Base-by-base conservation (phyloP, 106 monocot species). In the Narthecium ossifragum region DNA sequence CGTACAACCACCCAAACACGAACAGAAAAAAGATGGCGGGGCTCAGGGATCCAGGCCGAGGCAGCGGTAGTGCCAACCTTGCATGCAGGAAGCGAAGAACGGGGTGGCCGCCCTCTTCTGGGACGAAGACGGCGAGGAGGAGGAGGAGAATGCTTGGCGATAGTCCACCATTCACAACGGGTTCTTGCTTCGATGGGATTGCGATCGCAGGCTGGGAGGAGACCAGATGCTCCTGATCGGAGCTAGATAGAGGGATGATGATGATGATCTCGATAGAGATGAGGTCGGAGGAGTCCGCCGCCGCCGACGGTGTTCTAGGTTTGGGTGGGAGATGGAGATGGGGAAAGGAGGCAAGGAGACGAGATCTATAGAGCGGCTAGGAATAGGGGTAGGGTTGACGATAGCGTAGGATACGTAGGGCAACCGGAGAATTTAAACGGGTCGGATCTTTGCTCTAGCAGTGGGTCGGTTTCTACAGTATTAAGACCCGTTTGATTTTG, bases 51-150 rank as follows among this genome's bases (percentile, higher is more conserved):
- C 58, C 37, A 58, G 58, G 21, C 58, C 58, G 36, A 58, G 58
- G 58, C 58, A 58, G 58, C 58, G 58, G 22, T 58, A 58, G 58
- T 58, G 58, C 58, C 58, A 58, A 24, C 58, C 58, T 23, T 58
- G 58, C 58, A 58, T 58, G 58, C 58, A 58, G 22, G 37, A 58
- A 8, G 32, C 58, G 37, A 58, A 58, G 53, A 27, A 27, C 12
- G 53, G 30, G 8, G 57, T 30, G 31, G 21, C 6, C 5, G 21
- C 21, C 23, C 12, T 18, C 58, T 32, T 58, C 58, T 36, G 15
- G 23, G 23, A 7, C 6, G 36, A 26, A n/a, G 58, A 38, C 34
- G 58, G 39, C 7, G 26, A 28, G 1, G 33, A 34, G 20, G 58
- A 29, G 11, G 54, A 58, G 18, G 54, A 37, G 32, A 24, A 23